phyloP scores from a whole-genome alignment of 441 rosid genomes.

The Biscutella laevigata region DNA sequence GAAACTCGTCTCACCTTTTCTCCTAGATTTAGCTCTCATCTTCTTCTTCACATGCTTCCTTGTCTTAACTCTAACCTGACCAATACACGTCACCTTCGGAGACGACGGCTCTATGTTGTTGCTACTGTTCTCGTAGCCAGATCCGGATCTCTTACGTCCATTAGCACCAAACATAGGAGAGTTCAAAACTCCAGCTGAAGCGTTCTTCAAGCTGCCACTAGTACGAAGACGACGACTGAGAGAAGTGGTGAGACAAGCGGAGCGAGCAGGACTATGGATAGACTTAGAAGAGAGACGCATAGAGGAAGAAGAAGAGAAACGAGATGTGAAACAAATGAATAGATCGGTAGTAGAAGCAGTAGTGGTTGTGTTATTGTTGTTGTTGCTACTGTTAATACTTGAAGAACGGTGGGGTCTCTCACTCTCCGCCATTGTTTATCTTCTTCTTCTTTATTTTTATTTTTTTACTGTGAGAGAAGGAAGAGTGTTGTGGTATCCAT shows the following conservation, averaged over 20 bases:
- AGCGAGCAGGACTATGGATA: conserved; percentile 62
- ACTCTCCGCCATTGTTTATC: conserved; percentile 43
- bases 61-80: conserved; percentile 87
- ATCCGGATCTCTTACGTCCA: conserved; percentile 50
- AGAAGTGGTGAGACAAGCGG: conserved; percentile 68
- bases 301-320: conserved; percentile 68
- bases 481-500: conserved; percentile 6
- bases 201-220: conserved; percentile 56
- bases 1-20: conserved; percentile 57
- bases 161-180: conserved; percentile 70
- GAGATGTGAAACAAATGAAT: conserved; percentile 75
- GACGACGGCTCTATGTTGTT: conserved; percentile 66
- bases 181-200: conserved; percentile 47
- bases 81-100: conserved; percentile 89
- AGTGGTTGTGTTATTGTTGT: too few species aligned
- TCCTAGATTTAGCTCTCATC: conserved; percentile 53
- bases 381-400: conserved; percentile 36
- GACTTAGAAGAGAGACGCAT: conserved; percentile 58
- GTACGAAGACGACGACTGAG: conserved; percentile 59
- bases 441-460: neutral
- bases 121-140: conserved; percentile 28
- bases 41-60: conserved; percentile 80
- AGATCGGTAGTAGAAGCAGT: conserved; percentile 44
- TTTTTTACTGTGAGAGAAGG: conserved; percentile 16
- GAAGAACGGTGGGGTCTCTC: conserved; percentile 69